A percentile compares a stretch with the other conserved stretches of the same genome.
These are phyloP conservation scores for Penicillium samsonianum DNA, from an alignment of 495 filamentous ascomycete species.

Conservation along the genomic window DNA sequence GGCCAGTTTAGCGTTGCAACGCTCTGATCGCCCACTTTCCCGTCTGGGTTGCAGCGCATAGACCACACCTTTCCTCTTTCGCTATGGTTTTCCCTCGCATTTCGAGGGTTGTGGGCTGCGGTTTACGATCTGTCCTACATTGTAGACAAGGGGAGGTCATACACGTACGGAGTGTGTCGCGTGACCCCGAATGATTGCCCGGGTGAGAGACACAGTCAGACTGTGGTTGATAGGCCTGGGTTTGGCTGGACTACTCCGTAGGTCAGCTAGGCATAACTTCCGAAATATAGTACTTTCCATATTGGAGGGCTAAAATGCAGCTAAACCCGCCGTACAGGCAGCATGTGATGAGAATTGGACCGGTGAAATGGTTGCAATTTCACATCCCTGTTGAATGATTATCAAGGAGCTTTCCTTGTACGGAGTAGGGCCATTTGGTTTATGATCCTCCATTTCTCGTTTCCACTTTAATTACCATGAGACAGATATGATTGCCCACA, in stretches of 20 bases:
- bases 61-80: background rate
- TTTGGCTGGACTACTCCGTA: background rate
- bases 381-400: slow-evolving; percentile 18
- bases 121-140: background rate
- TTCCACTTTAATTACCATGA: background rate
- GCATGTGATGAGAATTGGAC: slow-evolving; percentile 17
- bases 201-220: background rate
- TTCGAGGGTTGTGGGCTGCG: background rate
- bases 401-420: background rate
- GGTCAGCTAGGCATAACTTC: background rate
- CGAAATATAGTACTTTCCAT: background rate
- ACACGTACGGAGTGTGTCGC: slow-evolving; percentile 11
- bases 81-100: background rate
- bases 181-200: slow-evolving; percentile 21
- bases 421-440: background rate
- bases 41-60: slow-evolving; percentile 20
- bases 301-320: background rate
- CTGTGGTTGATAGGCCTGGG: background rate
- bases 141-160: background rate
- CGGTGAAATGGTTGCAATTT: slow-evolving; percentile 21
- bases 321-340: background rate
- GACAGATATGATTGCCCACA: background rate
- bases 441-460: background rate
- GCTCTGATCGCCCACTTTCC: slow-evolving; percentile 1
- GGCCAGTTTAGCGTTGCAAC: slow-evolving; percentile 4